Evolutionary conservation across 2,329 filamentous ascomycete species (phyloP), one percentile per base, ranked within the genome.

Genomic region (Sodiomyces alkalinus): DNA sequence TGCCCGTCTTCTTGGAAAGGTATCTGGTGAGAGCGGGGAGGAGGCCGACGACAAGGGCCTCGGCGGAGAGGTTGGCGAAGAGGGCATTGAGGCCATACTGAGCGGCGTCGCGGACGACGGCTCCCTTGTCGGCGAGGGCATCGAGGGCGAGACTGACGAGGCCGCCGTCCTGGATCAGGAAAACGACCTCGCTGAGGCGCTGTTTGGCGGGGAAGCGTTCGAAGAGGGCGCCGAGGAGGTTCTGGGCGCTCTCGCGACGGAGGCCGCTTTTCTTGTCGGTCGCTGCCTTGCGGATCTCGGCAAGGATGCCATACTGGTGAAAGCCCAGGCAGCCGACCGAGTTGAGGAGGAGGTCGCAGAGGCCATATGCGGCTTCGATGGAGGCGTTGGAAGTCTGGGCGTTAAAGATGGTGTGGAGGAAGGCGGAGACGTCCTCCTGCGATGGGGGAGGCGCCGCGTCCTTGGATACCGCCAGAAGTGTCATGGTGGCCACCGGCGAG

Each of bases 51-150:
- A 92, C 78, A 45, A 92, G 70, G 27, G 81, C 75, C 60, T 96
- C 90, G 31, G 83, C 60, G 47, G 71, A 75, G 37, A 98, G 60
- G 47, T 78, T 72, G 39, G 66, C 64, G 53, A 93, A 92, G 15
- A 96, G 64, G 15, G 82, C 79, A 51, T 98, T 86, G 32, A 98
- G 67, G 18, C 85, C 90, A 53, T 96, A 98, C 52, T 92, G 81
- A 5, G 87, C 85, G 23, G 86, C 80, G 47, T 96, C 86, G 42
- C 80, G 79, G 26, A 96, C 85, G 6, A 92, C 77, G 27, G 76
- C 60, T 28, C 80, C 81, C 62, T 98, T 96, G 52, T 98, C 90
- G 27, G 87, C 68, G 27, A 98, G 65, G 7, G 78, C 74, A 45
- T 98, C 90, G 34, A 96, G 68, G 15, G 80, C 82, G 36, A 74